Percentiles rank a stretch among this genome's conserved stretches.
Evolutionary conservation across 2,329 filamentous ascomycete species (phyloP).

Genomic region (Thielaviopsis punctulata): DNA sequence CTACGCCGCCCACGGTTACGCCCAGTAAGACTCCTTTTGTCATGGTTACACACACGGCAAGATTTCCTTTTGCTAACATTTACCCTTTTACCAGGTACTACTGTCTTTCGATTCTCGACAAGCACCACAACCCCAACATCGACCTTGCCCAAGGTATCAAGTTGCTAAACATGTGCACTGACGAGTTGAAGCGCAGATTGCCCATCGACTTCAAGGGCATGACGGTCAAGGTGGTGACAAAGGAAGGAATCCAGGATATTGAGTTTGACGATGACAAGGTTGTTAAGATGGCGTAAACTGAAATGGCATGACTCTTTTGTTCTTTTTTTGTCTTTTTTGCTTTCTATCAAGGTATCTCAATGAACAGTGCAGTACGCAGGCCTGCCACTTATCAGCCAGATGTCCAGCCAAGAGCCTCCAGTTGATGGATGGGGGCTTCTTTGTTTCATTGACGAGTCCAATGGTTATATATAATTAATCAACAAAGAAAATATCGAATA

Average conservation of each 20-base stretch:
- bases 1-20: slow-evolving; percentile 95
- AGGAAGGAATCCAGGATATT: slow-evolving; percentile 76
- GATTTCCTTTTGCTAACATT: not conserved
- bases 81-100: slow-evolving; percentile 51
- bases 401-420: not conserved
- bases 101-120: slow-evolving; percentile 92
- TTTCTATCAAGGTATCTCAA: slow-evolving; percentile 1
- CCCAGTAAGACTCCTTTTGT: slow-evolving; percentile 48
- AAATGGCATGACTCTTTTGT: slow-evolving; percentile 8
- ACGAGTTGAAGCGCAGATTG: slow-evolving; percentile 90
- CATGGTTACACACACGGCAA: not conserved
- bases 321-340: slow-evolving; percentile 5
- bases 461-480: not conserved
- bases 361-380: not conserved
- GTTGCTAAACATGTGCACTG: slow-evolving; percentile 83
- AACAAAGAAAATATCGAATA: not conserved
- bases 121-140: slow-evolving; percentile 95
- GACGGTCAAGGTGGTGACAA: slow-evolving; percentile 83
- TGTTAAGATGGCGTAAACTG: slow-evolving; percentile 39
- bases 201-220: slow-evolving; percentile 99
- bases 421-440: not conserved
- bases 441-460: not conserved
- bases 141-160: slow-evolving; percentile 76
- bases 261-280: slow-evolving; percentile 70
- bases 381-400: not conserved